Percentiles rank a stretch among this genome's conserved stretches.
Conservation (phyloP, 352 stramenopile species). For the Phytophthora brassicae region DNA sequence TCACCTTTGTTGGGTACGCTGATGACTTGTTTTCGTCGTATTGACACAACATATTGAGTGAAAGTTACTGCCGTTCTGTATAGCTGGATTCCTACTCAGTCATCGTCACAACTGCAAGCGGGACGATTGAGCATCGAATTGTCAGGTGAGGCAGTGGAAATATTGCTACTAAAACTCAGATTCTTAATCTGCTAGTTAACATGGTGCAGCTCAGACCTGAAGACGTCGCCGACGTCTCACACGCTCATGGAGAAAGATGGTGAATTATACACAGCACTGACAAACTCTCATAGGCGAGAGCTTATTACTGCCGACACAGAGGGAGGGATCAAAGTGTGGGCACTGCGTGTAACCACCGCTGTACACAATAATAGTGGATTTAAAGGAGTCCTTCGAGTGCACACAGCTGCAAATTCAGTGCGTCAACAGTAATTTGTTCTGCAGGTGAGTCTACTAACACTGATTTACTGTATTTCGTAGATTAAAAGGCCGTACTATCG, state of each 20-base stretch:
- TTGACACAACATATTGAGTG: neutral
- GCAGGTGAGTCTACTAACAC: neutral
- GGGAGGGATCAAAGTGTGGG: constrained; percentile 59
- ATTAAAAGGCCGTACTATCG: constrained; percentile 37
- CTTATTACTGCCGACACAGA: constrained; percentile 53
- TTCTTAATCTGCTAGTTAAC: neutral
- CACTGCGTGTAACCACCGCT: constrained; percentile 30
- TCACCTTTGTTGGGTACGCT: constrained; percentile 50
- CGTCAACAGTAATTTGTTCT: neutral
- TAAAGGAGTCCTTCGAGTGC: constrained; percentile 55
- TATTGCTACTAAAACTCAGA: neutral
- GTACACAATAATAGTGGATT: constrained; percentile 28
- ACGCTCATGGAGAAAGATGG: constrained; percentile 27
- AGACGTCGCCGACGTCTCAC: constrained; percentile 38
- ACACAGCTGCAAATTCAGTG: constrained; percentile 42
- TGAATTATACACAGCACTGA: constrained; percentile 36
- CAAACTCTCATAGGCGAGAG: constrained; percentile 45
- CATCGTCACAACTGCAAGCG: constrained; percentile 24
- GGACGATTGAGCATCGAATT: constrained; percentile 43
- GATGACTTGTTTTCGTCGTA: neutral
- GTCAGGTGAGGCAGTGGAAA: constrained; percentile 33
- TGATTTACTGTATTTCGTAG: constrained; percentile 6
- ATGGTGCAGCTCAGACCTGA: constrained; percentile 43
- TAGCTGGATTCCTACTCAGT: constrained; percentile 54
- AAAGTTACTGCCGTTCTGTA: neutral